These are phyloP conservation scores for Immersiporthe knoxdaviesiana DNA, from an alignment of 2,329 filamentous ascomycete genomes.

Conservation along the genomic window DNA sequence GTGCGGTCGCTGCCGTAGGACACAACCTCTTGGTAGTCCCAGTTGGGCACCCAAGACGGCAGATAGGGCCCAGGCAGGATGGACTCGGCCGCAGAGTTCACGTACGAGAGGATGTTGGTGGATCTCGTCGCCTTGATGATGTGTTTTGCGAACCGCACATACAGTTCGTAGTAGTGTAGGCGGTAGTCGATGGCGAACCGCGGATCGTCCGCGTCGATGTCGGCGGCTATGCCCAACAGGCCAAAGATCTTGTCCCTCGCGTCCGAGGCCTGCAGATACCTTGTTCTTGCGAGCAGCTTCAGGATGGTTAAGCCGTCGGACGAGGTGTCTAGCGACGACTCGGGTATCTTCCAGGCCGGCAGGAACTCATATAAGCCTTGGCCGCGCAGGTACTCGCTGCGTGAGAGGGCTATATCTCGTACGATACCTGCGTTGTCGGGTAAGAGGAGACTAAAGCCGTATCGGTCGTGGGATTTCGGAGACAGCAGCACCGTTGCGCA, in stretches of 20 bases:
- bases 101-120: not conserved
- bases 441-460: constrained; percentile 4
- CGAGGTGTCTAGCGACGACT: not conserved
- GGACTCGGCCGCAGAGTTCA: not conserved
- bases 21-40: not conserved
- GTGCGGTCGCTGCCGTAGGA: not conserved
- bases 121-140: constrained; percentile 1
- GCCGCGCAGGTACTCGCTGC: not conserved
- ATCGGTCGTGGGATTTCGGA: not conserved
- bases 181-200: constrained; percentile 7
- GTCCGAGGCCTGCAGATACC: constrained; percentile 6
- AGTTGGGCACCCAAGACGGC: not conserved
- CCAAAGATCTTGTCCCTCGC: constrained; percentile 19
- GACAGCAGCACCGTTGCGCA: constrained; percentile 1
- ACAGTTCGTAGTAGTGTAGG: not conserved
- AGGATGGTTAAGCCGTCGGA: not conserved
- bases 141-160: constrained; percentile 2
- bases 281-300: not conserved
- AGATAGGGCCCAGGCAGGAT: not conserved
- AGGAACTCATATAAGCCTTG: not conserved
- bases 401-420: not conserved
- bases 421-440: not conserved
- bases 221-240: constrained; percentile 6
- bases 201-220: not conserved
- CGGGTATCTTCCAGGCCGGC: not conserved